phyloP scores from a whole-genome alignment of 345 rosid genomes.

The Conringia planisiliqua region DNA sequence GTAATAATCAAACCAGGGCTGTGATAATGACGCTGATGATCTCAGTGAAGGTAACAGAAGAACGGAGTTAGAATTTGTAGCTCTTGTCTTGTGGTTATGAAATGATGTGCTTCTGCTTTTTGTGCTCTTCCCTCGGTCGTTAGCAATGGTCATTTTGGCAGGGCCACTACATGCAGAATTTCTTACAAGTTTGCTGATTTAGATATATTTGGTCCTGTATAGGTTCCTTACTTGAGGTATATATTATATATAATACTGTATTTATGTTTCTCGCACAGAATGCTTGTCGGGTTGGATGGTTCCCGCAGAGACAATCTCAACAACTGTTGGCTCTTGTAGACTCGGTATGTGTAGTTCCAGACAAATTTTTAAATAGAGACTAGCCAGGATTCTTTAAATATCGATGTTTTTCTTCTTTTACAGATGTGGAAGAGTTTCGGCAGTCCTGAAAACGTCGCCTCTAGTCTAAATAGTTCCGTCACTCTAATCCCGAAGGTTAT shows the following conservation, averaged over 20 bases:
- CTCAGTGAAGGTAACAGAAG: slow-evolving; percentile 66
- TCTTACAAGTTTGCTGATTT: background rate
- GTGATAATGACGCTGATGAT: slow-evolving; percentile 73
- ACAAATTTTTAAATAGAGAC: background rate
- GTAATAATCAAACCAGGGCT: slow-evolving; percentile 40
- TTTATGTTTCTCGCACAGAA: slow-evolving; percentile 38
- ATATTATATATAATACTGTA: background rate
- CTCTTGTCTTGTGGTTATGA: slow-evolving; percentile 10
- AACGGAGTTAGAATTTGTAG: slow-evolving; percentile 6
- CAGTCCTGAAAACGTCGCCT: slow-evolving; percentile 36
- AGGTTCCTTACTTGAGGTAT: background rate
- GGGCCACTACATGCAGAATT: background rate
- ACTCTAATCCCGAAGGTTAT: slow-evolving; percentile 43
- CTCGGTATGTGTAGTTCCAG: slow-evolving; percentile 44
- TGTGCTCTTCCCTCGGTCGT: background rate
- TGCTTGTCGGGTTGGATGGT: slow-evolving; percentile 84
- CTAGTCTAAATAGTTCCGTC: slow-evolving; percentile 24
- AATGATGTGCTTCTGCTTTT: background rate
- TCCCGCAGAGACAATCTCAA: slow-evolving; percentile 54
- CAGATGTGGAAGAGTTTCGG: slow-evolving; percentile 61
- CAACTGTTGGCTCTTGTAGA: slow-evolving; percentile 48
- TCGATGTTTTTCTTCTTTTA: slow-evolving; percentile 29
- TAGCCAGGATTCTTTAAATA: background rate
- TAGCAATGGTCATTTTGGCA: slow-evolving; percentile 5
- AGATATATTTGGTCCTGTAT: background rate